Evolutionary conservation across 257 asterid genomes (phyloP).

Genomic region (Petrea volubilis): DNA sequence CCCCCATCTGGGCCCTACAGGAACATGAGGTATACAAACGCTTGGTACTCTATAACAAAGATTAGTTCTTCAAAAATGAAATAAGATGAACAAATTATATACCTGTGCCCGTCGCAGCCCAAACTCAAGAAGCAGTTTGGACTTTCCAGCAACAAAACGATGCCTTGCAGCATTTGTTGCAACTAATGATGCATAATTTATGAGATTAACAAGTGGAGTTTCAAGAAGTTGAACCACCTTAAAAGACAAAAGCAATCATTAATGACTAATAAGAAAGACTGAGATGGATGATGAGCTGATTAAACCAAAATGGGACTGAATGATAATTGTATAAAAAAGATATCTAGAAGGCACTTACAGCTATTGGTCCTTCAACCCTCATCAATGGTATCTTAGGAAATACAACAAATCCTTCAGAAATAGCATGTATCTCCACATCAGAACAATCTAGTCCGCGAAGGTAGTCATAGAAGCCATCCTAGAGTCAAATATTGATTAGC

Average conservation of each 20-base stretch:
- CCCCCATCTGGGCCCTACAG: constrained; percentile 99
- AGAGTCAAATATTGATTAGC: constrained; percentile 28
- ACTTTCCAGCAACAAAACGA: constrained; percentile 97
- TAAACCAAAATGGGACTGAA: not conserved
- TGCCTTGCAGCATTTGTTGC: constrained; percentile 99
- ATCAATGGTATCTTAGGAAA: constrained; percentile 93
- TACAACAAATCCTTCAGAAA: constrained; percentile 92
- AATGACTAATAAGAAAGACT: constrained; percentile 10
- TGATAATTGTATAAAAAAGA: constrained; percentile 12
- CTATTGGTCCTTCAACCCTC: constrained; percentile 97
- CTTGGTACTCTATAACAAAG: constrained; percentile 19
- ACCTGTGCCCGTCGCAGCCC: constrained; percentile 98
- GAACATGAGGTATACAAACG: constrained; percentile 14
- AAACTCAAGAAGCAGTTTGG: constrained; percentile 92
- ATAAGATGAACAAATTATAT: constrained; percentile 14
- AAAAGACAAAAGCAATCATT: constrained; percentile 29
- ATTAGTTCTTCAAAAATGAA: constrained; percentile 20
- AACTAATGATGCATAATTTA: constrained; percentile 92
- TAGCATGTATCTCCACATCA: constrained; percentile 88
- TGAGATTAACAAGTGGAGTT: constrained; percentile 89
- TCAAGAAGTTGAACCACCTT: constrained; percentile 98
- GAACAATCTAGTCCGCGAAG: constrained; percentile 83
- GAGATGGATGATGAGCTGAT: constrained; percentile 5
- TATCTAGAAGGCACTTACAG: constrained; percentile 60
- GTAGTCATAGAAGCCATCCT: constrained; percentile 84